phyloP scores from a whole-genome alignment of 768 basidiomycete species.

The Roridomyces roridus region DNA sequence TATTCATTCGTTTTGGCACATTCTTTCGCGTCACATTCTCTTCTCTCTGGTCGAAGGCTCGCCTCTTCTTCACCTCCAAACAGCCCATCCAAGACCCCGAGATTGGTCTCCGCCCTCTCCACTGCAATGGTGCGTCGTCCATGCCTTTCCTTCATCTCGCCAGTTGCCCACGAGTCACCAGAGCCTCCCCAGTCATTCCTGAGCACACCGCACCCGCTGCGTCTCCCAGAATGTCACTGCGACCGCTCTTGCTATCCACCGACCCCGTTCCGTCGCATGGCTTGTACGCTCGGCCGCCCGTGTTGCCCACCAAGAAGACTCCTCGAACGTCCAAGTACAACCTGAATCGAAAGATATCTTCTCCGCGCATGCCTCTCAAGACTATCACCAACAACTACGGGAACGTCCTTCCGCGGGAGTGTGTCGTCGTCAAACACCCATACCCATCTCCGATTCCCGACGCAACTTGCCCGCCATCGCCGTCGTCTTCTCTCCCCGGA shows the following conservation, averaged over 20 bases:
- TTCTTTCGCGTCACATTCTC: slow-evolving; percentile 1
- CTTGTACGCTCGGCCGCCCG: too few relatives aligned
- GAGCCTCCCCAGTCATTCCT: too few relatives aligned
- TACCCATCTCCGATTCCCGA: too few relatives aligned
- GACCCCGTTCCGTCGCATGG: too few relatives aligned
- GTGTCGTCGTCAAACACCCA: too few relatives aligned
- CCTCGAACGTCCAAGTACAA: too few relatives aligned
- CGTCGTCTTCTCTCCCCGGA: neutral
- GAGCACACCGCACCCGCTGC: too few relatives aligned
- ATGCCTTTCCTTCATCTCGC: too few relatives aligned
- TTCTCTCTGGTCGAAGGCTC: neutral
- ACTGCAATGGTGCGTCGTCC: neutral
- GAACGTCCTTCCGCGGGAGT: neutral
- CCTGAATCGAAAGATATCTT: neutral
- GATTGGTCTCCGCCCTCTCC: neutral
- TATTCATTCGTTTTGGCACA: slow-evolving; percentile 3
- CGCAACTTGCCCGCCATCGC: neutral
- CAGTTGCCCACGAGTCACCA: too few relatives aligned
- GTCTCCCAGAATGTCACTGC: too few relatives aligned
- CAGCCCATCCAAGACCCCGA: neutral
- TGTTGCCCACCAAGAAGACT: too few relatives aligned
- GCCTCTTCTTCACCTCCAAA: neutral
- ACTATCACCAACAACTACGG: neutral
- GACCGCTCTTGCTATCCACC: too few relatives aligned
- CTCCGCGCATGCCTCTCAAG: neutral